phyloP scores from a whole-genome alignment of 2,329 filamentous ascomycete species.

The Cladosporium cucumerinum region DNA sequence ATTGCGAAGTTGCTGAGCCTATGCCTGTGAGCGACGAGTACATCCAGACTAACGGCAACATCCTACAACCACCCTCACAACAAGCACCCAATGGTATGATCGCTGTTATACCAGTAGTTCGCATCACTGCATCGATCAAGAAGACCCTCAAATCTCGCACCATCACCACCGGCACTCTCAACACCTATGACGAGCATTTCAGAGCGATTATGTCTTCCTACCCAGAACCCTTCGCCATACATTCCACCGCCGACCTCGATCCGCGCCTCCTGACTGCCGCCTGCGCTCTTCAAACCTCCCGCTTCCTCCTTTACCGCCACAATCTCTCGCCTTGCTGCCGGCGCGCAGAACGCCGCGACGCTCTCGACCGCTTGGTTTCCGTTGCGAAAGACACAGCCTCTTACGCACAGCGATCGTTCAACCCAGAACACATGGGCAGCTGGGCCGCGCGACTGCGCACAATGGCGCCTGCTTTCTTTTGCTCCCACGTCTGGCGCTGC shows the following conservation, averaged over 20 bases:
- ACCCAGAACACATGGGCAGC: constrained; percentile 33
- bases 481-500: constrained; percentile 84
- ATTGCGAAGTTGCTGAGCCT: constrained; percentile 81
- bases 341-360: constrained; percentile 61
- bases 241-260: constrained; percentile 65
- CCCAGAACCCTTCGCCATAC: constrained; percentile 68
- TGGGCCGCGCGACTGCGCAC: constrained; percentile 60
- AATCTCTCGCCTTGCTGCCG: constrained; percentile 75
- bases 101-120: constrained; percentile 76
- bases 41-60: constrained; percentile 54
- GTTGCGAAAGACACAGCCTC: constrained; percentile 75
- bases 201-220: constrained; percentile 70
- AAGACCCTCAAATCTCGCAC: constrained; percentile 66
- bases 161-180: constrained; percentile 64
- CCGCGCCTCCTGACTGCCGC: constrained; percentile 72
- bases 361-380: constrained; percentile 72
- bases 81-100: constrained; percentile 68
- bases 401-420: constrained; percentile 63
- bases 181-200: constrained; percentile 80
- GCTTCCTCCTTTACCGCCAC: constrained; percentile 83
- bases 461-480: constrained; percentile 70
- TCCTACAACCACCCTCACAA: constrained; percentile 37
- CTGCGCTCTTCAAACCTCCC: constrained; percentile 74
- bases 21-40: constrained; percentile 77
- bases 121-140: constrained; percentile 70